These are phyloP conservation scores for Venturia pyrina DNA, from an alignment of 2,329 filamentous ascomycete species.

Conservation along the genomic window DNA sequence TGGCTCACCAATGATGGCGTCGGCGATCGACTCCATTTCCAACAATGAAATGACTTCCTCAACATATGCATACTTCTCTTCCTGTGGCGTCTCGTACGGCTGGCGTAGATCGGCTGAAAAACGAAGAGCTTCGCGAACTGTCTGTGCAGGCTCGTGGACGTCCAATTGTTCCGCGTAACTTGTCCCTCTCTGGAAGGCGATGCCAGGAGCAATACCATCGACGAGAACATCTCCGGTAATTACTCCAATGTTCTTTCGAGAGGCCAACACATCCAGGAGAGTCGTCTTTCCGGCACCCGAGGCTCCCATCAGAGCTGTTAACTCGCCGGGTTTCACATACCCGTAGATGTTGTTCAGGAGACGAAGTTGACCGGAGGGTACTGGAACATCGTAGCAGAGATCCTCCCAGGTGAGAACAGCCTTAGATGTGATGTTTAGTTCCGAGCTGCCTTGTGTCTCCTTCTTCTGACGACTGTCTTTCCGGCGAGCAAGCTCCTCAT, in stretches of 20 bases:
- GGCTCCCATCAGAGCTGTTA: constrained; percentile 70
- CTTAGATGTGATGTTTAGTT: constrained; percentile 42
- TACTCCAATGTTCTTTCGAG: constrained; percentile 54
- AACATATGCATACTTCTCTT: constrained; percentile 56
- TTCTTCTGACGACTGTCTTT: constrained; percentile 22
- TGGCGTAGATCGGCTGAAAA: constrained; percentile 57
- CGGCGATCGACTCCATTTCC: constrained; percentile 56
- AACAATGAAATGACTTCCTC: constrained; percentile 56
- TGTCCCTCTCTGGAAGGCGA: constrained; percentile 53
- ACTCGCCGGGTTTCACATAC: constrained; percentile 65
- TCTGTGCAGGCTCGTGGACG: constrained; percentile 51
- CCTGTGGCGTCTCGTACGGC: constrained; percentile 44
- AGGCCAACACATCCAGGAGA: constrained; percentile 64
- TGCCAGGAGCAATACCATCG: constrained; percentile 47
- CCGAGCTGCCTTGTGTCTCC: constrained; percentile 28
- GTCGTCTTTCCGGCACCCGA: constrained; percentile 78
- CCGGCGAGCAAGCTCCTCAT: constrained; percentile 44
- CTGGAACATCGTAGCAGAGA: constrained; percentile 40
- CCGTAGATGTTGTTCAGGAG: constrained; percentile 55
- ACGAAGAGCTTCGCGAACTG: constrained; percentile 55
- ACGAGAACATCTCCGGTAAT: constrained; percentile 54
- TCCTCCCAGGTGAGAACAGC: constrained; percentile 46
- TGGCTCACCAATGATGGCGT: constrained; percentile 54
- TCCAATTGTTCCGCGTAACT: constrained; percentile 58
- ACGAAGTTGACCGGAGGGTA: constrained; percentile 35